Evolutionary conservation across 768 basidiomycete genomes (phyloP), one percentile per base, ranked within the genome.

Genomic region (Cantharellus anzutake): DNA sequence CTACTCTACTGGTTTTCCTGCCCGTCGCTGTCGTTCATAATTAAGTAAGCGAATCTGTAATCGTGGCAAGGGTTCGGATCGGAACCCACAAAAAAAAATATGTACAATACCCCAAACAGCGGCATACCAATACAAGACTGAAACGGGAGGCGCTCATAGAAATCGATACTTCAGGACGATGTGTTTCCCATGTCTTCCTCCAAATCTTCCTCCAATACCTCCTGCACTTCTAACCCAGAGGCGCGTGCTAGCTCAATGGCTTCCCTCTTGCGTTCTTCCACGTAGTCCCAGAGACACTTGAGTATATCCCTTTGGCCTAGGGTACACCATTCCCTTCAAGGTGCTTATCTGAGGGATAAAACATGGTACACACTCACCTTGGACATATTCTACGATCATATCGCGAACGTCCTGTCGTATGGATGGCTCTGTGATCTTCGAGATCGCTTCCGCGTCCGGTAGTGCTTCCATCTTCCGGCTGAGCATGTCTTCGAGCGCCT

Each of bases 401-500:
- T 4, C 3, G 4, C 14, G 20, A 4, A 62, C 57, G 3, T 59
- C 48, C 14, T 5, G 4, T 14, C 63, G 59, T 35, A 64, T 60
- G 29, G 38, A 59, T 35, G 20, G n/a, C 41, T 20, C 34, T 38
- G 35, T 42, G 16, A 5, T 42, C n/a, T 29, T 7, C 7, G 7
- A 37, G 14, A 37, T 11, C 35, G 7, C 42, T 39, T 4, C 51
- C 55, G 69, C 60, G 37, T 64, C 65, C 14, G 82, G 81, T 14
- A 86, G 72, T 2, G 73, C 74, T 14, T 74, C 72, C 34, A 80
- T 64, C 56, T 82, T 67, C 20, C 68, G 65, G 59, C 75, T 69
- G 2, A 81, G 71, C 86, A 93, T 91, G 20, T 82, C 80, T 34
- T 73, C 73, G 61, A 96, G 67, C 64, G 76, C 70, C 3, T 76